Evolutionary conservation across 495 filamentous ascomycete species (phyloP).

Genomic region (Cudoniella acicularis): DNA sequence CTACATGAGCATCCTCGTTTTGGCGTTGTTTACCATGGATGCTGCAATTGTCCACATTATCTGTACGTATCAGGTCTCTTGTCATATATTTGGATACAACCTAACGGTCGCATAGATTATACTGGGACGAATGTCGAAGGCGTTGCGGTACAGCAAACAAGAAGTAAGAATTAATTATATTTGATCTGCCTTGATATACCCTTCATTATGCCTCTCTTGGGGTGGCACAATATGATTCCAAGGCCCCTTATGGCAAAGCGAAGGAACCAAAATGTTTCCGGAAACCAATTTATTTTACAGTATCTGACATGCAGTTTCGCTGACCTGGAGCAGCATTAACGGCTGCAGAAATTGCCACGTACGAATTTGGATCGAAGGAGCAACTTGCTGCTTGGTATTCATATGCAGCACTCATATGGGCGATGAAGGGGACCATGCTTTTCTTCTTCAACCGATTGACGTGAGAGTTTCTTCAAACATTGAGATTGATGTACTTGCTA

Average conservation of each 20-base stretch:
- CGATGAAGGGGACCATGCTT: slow-evolving; percentile 5
- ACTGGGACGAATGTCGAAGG: slow-evolving; percentile 4
- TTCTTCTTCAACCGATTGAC: slow-evolving; percentile 6
- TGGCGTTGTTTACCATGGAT: slow-evolving; percentile 26
- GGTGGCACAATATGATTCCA: too few relatives aligned
- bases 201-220: background rate
- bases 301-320: too few relatives aligned
- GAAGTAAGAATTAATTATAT: background rate
- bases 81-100: background rate
- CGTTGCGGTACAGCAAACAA: background rate
- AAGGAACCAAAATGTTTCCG: too few relatives aligned
- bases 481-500: background rate
- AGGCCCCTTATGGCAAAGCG: too few relatives aligned
- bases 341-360: background rate
- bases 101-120: background rate
- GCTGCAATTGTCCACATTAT: slow-evolving; percentile 1
- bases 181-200: background rate
- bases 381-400: slow-evolving; percentile 4
- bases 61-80: background rate
- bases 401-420: slow-evolving; percentile 1
- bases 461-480: background rate
- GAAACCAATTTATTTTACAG: too few relatives aligned
- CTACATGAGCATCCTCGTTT: slow-evolving; percentile 20
- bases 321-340: background rate
- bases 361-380: background rate